A percentile compares a stretch with the other conserved stretches of the same genome.
Evolutionary conservation across 371 early-diverging fungal genomes (phyloP).

Genomic region (Nematocida displodere): DNA sequence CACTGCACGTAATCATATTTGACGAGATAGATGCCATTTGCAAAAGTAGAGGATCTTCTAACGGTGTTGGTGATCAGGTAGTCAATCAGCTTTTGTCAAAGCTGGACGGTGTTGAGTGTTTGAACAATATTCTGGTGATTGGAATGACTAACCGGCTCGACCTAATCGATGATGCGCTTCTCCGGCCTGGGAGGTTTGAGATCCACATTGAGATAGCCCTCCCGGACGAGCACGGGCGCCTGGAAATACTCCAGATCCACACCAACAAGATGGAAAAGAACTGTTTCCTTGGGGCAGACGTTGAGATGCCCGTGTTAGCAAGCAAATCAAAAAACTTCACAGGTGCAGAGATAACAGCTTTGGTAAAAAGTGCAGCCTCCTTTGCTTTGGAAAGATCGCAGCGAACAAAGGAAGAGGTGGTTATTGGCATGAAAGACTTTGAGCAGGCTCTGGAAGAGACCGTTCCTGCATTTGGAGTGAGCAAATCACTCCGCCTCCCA

Average conservation of each 20-base stretch:
- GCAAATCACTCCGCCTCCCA: conserved; percentile 55
- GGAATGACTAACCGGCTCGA: conserved; percentile 67
- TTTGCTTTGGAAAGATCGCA: conserved; percentile 95
- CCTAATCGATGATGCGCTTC: conserved; percentile 64
- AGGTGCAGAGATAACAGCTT: conserved; percentile 95
- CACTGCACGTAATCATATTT: conserved; percentile 94
- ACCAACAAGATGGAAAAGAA: conserved; percentile 78
- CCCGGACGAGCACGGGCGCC: conserved; percentile 73
- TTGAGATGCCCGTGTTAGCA: conserved; percentile 79
- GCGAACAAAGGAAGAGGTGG: conserved; percentile 70
- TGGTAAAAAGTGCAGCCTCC: conserved; percentile 93
- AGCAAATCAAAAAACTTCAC: conserved; percentile 91
- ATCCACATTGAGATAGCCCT: conserved; percentile 66
- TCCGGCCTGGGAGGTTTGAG: conserved; percentile 68
- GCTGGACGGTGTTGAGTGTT: conserved; percentile 66
- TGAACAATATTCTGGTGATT: conserved; percentile 66
- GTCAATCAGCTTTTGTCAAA: conserved; percentile 95
- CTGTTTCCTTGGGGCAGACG: conserved; percentile 76
- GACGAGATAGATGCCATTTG: conserved; percentile 99
- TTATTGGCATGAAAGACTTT: conserved; percentile 83
- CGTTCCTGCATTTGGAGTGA: conserved; percentile 88
- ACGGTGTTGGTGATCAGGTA: conserved; percentile 93
- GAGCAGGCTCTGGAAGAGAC: conserved; percentile 86
- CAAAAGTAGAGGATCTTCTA: conserved; percentile 86
- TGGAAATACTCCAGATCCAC: conserved; percentile 76